Base-by-base conservation (phyloP, 2,329 filamentous ascomycete species). In the Stagonosporopsis rhizophila region DNA sequence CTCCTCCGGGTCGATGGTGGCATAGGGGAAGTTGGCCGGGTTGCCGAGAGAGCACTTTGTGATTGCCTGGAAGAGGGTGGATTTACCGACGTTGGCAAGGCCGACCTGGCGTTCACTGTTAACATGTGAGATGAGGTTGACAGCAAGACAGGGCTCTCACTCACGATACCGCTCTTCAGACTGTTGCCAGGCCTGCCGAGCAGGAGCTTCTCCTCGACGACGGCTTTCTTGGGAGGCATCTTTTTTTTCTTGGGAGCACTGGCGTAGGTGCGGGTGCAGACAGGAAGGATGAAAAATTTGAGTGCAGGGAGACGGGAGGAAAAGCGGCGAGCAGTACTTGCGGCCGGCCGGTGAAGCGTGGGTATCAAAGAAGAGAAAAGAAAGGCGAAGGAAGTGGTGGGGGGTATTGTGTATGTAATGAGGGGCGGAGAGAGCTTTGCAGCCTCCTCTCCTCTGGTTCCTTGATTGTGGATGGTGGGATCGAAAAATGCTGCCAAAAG, bases 21-120 rank as follows among this genome's bases (percentile, higher is more conserved):
- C 95, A 83, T 96, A 99, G 52, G 95, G 95, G 78, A 98, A 99
- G 83, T 99, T 99, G 83, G 95, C 95, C 72, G 96, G 96, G 83
- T 98, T 99, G 81, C 96, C 95, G 73, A 99, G 89, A 66, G 88
- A 87, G 80, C 90, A 96, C 85, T 97, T 98, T 77, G 95, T 99
- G 81, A 99, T 97, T 76, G 95, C 92, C 84, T 99, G 96, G 87
- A 99, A 99, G 72, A 99, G 88, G 30, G 96, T 99, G 67, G 95
- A 99, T 84, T 99, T 99, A 80, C 95, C 95, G 71, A 99, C 96
- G 80, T 99, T 99, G 79, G 95, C 95, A 74, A 99, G 88, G 81
- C 95, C 95, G 80, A 99, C 92, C 92, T 96, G 78, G 60, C 73
- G 71, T 70, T 67, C 67, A 76, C 70, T 76, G 75, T 80, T 75